Conservation (phyloP, 768 basidiomycete species). For the Pleurotus eryngii region DNA sequence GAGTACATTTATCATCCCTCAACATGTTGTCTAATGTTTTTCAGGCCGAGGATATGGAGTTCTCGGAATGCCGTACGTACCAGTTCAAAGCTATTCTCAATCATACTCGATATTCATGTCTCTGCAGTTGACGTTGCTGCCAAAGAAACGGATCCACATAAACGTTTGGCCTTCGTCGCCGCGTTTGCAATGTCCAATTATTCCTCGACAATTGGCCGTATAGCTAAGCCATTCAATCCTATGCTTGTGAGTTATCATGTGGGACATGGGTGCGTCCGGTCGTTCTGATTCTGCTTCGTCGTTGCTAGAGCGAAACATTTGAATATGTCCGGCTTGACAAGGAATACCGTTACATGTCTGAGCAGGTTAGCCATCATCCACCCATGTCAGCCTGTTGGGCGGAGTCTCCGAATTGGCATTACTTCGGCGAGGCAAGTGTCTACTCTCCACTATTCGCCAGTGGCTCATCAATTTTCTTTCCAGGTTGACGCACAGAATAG, state of each 20-base stretch:
- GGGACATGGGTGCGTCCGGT: no score
- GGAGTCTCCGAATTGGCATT: slow-evolving; percentile 85
- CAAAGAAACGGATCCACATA: slow-evolving; percentile 69
- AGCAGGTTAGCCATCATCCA: slow-evolving; percentile 97
- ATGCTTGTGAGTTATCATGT: slow-evolving; percentile 63
- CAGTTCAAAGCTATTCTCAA: not conserved
- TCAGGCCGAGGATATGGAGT: slow-evolving; percentile 94
- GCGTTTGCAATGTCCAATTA: slow-evolving; percentile 99
- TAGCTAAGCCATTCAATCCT: slow-evolving; percentile 97
- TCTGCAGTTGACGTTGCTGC: slow-evolving; percentile 78
- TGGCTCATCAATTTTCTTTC: not conserved
- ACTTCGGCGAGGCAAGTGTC: slow-evolving; percentile 73
- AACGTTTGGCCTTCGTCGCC: slow-evolving; percentile 87
- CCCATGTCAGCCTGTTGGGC: slow-evolving; percentile 96
- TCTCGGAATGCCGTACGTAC: slow-evolving; percentile 81
- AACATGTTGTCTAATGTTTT: slow-evolving; percentile 8
- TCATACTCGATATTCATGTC: slow-evolving; percentile 6
- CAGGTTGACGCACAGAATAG: slow-evolving; percentile 96
- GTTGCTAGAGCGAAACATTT: slow-evolving; percentile 79
- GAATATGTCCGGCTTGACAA: slow-evolving; percentile 88
- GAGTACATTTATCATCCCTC: slow-evolving; percentile 13
- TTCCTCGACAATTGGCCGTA: slow-evolving; percentile 91
- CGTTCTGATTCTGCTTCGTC: not conserved
- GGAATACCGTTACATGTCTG: slow-evolving; percentile 89
- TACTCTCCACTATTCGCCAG: not conserved